Evolutionary conservation across 2,329 filamentous ascomycete genomes (phyloP), one percentile per base, ranked within the genome.

Genomic region (Tolypocladium guangdongense): DNA sequence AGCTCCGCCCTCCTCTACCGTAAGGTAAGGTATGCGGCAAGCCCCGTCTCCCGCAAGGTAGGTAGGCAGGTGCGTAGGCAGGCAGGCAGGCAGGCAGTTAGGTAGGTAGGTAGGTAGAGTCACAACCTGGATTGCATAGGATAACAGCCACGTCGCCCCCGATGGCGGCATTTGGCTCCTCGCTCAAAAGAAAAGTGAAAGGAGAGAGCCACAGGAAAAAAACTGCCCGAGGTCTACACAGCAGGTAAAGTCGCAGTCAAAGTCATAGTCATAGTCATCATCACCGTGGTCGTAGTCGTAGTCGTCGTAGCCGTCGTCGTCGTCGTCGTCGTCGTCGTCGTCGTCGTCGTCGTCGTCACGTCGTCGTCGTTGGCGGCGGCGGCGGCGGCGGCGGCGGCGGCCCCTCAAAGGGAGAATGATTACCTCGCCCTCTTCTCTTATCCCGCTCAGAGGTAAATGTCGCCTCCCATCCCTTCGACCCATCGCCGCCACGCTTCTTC

Each of bases 401-500:
- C 16, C 16, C 43, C 24, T 16, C 18, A 24, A 3, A n/a, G n/a
- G 18, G 12, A n/a, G 16, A 7, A 46, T 46, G 27, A 46, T 11
- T 16, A 30, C n/a, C 24, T 5, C 16, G 30, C 16, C 7, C n/a
- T 30, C 27, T 8, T 27, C 32, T 2, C 7, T 7, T 37, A 4
- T 24, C 22, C 6, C 24, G 24, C 41, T 64, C 56, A 78, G 45
- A 99, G 77, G 77, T 90, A 93, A 59, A 99, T 95, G 74, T 99
- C 93, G 10, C 92, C 91, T n/a, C 88, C 85, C 69, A 90, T 82
- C 14, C 90, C 91, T 41, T 74, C 77, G 39, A 91, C 90, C 92
- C 93, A 99, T 65, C 83, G 81, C 61, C 78, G 78, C 93, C 93
- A 99, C 20, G 91, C 90, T 66, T 87, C 82, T 59, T 88, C 84